These are phyloP conservation scores for Lathyrus aphaca DNA, from an alignment of 306 rosid species.

Conservation along the genomic window DNA sequence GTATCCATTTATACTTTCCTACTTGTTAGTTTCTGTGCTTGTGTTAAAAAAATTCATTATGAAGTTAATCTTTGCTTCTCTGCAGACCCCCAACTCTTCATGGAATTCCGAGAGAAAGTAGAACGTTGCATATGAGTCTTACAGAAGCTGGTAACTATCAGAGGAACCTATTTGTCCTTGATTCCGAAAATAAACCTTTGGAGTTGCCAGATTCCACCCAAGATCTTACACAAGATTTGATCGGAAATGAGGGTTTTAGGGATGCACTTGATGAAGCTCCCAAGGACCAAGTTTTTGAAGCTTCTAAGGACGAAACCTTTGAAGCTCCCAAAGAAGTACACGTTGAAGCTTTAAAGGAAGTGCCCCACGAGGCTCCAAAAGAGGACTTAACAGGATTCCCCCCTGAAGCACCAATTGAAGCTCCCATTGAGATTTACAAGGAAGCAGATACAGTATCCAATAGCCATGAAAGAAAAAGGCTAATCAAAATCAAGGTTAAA, in stretches of 20 bases:
- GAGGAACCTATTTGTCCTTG: constrained; percentile 66
- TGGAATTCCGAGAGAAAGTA: constrained; percentile 86
- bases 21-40: neutral
- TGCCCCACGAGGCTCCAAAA: constrained; percentile 33
- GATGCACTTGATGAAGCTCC: constrained; percentile 45
- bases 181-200: constrained; percentile 63
- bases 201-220: constrained; percentile 56
- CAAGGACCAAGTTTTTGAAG: constrained; percentile 34
- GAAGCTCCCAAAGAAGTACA: constrained; percentile 38
- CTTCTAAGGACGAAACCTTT: constrained; percentile 29
- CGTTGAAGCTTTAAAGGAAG: constrained; percentile 48
- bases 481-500: constrained; percentile 76
- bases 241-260: constrained; percentile 45
- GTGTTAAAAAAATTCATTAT: neutral
- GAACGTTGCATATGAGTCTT: constrained; percentile 67
- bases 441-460: constrained; percentile 66
- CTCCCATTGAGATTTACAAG: constrained; percentile 53
- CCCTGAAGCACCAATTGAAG: constrained; percentile 49
- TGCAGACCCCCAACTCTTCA: constrained; percentile 84
- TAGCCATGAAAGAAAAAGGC: constrained; percentile 68
- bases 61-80: constrained; percentile 35
- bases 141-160: constrained; percentile 68
- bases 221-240: constrained; percentile 48
- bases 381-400: constrained; percentile 41
- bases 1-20: constrained; percentile 8